Conservation (phyloP, 192 early-diverging fungal species). For the Phycomyces blakesleeanus region DNA sequence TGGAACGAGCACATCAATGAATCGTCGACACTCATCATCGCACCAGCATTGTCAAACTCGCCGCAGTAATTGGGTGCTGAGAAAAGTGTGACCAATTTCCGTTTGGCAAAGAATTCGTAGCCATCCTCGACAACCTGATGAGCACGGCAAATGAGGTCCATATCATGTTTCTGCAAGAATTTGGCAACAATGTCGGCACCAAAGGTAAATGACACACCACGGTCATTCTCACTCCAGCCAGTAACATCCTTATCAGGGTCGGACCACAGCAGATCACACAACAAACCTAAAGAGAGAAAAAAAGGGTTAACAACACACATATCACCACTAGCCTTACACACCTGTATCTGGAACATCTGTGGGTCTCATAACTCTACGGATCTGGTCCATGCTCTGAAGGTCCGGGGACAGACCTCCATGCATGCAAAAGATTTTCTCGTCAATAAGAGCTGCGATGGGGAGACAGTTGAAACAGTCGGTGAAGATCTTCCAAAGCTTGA, state of each 20-base stretch:
- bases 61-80: conserved; percentile 97
- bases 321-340: conserved; percentile 31
- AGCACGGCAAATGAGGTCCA: conserved; percentile 96
- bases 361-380: conserved; percentile 93
- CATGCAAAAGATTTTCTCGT: conserved; percentile 98
- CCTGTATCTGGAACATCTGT: conserved; percentile 97
- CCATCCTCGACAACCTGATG: conserved; percentile 99
- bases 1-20: conserved; percentile 86
- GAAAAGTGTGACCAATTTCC: conserved; percentile 93
- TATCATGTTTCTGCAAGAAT: conserved; percentile 94
- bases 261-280: conserved; percentile 95
- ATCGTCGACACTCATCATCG: conserved; percentile 87
- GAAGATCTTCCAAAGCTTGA: conserved; percentile 98
- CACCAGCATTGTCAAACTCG: conserved; percentile 84
- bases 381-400: conserved; percentile 96
- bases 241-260: conserved; percentile 95
- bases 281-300: conserved; percentile 52
- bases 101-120: conserved; percentile 98
- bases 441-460: conserved; percentile 94
- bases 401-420: conserved; percentile 97
- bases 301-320: not conserved
- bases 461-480: conserved; percentile 99
- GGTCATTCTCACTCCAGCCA: conserved; percentile 96
- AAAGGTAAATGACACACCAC: conserved; percentile 94
- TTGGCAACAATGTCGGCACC: conserved; percentile 92